A percentile compares a stretch with the other conserved stretches of the same genome.
These are phyloP conservation scores for Scheffersomyces ergatensis DNA, from an alignment of 805 yeast genomes.

Conservation along the genomic window DNA sequence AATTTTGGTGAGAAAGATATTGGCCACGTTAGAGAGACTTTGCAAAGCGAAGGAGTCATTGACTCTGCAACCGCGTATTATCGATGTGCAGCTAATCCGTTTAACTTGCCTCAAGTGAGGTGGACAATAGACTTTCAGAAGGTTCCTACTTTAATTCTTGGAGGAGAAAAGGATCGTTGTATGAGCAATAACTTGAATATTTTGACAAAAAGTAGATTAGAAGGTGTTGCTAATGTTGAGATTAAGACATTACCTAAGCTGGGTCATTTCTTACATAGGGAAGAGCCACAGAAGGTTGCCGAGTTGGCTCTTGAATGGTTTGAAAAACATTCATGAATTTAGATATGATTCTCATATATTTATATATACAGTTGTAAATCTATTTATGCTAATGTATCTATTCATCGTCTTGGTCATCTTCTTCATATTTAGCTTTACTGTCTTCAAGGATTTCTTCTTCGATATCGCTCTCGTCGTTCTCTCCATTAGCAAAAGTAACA, in stretches of 20 bases:
- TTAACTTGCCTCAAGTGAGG: constrained; percentile 13
- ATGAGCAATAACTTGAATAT: constrained; percentile 27
- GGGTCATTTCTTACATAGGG: constrained; percentile 42
- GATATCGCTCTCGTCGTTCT: not conserved
- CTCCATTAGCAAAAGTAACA: constrained; percentile 4
- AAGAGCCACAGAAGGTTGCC: constrained; percentile 29
- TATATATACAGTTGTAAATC: no score
- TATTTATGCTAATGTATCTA: constrained; percentile 4
- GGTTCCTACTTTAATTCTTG: constrained; percentile 35
- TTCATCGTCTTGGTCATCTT: constrained; percentile 19
- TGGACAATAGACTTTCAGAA: constrained; percentile 30
- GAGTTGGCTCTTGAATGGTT: constrained; percentile 28
- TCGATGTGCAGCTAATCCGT: constrained; percentile 23
- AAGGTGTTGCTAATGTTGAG: constrained; percentile 16
- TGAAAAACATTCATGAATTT: constrained; percentile 5
- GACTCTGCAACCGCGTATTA: constrained; percentile 39
- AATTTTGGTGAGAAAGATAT: constrained; percentile 21
- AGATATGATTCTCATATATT: no score
- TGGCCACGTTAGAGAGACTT: constrained; percentile 23
- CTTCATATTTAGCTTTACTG: constrained; percentile 33
- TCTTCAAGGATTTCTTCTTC: constrained; percentile 31
- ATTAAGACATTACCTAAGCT: constrained; percentile 22
- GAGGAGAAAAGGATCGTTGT: constrained; percentile 40
- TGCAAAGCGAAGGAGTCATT: constrained; percentile 22
- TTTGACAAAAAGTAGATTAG: constrained; percentile 18